These are phyloP conservation scores for Globisporangium iwayamae DNA, from an alignment of 352 stramenopile genomes.

Conservation along the genomic window DNA sequence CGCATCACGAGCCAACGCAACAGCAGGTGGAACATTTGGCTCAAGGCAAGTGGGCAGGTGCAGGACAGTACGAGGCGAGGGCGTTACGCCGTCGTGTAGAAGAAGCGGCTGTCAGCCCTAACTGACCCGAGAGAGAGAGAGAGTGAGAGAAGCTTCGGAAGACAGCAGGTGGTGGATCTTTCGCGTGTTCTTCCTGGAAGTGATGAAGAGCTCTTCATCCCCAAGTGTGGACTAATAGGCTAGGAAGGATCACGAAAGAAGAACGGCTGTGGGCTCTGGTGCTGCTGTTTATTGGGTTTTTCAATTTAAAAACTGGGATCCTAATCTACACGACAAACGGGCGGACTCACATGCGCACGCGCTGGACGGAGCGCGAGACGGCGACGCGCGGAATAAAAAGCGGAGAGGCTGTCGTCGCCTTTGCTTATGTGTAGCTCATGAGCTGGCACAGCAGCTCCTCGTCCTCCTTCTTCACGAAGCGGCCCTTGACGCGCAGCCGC, in stretches of 20 bases:
- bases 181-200: too few species aligned
- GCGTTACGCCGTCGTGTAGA: conserved; percentile 1
- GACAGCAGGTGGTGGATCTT: too few species aligned
- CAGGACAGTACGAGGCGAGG: neutral
- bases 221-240: too few species aligned
- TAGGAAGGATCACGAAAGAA: too few species aligned
- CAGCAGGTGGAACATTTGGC: too few species aligned
- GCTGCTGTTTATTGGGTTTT: conserved; percentile 10
- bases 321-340: conserved; percentile 20
- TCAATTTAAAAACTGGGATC: conserved; percentile 12
- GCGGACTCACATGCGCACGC: neutral
- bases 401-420: conserved; percentile 4
- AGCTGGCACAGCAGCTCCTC: conserved; percentile 87
- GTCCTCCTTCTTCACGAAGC: conserved; percentile 99
- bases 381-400: conserved; percentile 9
- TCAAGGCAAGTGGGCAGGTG: too few species aligned
- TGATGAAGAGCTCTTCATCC: neutral
- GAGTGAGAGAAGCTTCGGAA: too few species aligned
- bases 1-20: too few species aligned
- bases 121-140: too few species aligned
- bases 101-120: neutral
- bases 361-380: neutral
- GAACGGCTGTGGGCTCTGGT: neutral
- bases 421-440: conserved; percentile 68
- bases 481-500: conserved; percentile 95